These are phyloP conservation scores for Cupressus sempervirens DNA, from an alignment of 75 land plant genomes.

Conservation along the genomic window DNA sequence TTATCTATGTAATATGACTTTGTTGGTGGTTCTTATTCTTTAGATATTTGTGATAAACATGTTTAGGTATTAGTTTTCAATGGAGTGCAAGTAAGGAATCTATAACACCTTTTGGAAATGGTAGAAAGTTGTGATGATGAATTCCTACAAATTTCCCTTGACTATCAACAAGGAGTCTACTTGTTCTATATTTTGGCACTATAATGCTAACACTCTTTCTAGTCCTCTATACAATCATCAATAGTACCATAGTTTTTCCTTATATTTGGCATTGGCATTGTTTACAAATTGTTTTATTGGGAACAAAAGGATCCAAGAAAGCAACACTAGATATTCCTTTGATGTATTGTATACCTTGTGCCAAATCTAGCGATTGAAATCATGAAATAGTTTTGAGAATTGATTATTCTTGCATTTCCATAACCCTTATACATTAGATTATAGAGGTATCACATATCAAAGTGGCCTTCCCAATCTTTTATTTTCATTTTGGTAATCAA, in stretches of 20 bases:
- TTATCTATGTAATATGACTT: not conserved
- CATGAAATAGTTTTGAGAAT: slow-evolving; percentile 10
- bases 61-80: slow-evolving; percentile 74
- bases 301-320: slow-evolving; percentile 65
- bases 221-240: not conserved
- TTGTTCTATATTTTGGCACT: slow-evolving; percentile 6
- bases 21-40: not conserved
- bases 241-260: not conserved
- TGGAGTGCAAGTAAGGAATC: slow-evolving; percentile 81
- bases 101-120: slow-evolving; percentile 76
- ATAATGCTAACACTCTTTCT: slow-evolving; percentile 5
- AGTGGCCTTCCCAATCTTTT: not conserved
- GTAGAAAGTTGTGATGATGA: slow-evolving; percentile 85
- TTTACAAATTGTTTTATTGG: slow-evolving; percentile 79
- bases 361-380: slow-evolving; percentile 82
- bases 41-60: not conserved
- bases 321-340: slow-evolving; percentile 81
- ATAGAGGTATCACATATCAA: not conserved
- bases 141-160: slow-evolving; percentile 80
- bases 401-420: not conserved
- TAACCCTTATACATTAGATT: not conserved
- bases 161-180: slow-evolving; percentile 75
- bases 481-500: not conserved
- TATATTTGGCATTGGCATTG: no score
- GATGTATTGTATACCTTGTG: slow-evolving; percentile 93